A percentile compares a stretch with the other conserved stretches of the same genome.
phyloP scores from a whole-genome alignment of 768 basidiomycete species.

The Phylloporus arenicola region DNA sequence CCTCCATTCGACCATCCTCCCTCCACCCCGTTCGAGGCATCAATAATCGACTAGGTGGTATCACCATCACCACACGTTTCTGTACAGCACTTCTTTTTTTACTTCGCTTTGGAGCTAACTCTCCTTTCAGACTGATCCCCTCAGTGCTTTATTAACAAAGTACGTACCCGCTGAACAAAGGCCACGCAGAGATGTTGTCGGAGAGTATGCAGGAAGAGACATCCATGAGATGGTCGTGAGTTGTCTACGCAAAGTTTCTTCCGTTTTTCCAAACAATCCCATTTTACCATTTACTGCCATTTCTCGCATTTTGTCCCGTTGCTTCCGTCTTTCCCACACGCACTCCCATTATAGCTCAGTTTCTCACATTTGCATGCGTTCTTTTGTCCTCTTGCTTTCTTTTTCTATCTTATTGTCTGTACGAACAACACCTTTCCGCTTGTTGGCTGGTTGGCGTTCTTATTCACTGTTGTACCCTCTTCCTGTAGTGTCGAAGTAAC shows the following conservation, averaged over 20 bases:
- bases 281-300: constrained; percentile 7
- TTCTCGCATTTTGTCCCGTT: constrained; percentile 5
- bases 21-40: constrained; percentile 5
- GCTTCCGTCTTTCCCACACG: constrained; percentile 2
- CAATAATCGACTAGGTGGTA: constrained; percentile 1
- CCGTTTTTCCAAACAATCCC: constrained; percentile 6
- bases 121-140: constrained; percentile 64
- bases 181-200: constrained; percentile 65
- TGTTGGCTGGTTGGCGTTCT: constrained; percentile 7
- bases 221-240: constrained; percentile 78
- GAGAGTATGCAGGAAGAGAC: constrained; percentile 68
- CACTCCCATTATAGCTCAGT: constrained; percentile 18
- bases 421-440: constrained; percentile 10
- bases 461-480: constrained; percentile 20
- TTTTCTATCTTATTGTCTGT: constrained; percentile 21
- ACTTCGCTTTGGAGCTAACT: constrained; percentile 4
- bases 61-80: constrained; percentile 3
- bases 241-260: constrained; percentile 20
- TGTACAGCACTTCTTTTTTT: neutral
- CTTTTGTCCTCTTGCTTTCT: constrained; percentile 17
- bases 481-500: constrained; percentile 17
- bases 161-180: constrained; percentile 76
- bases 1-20: constrained; percentile 2
- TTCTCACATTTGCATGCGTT: constrained; percentile 17
- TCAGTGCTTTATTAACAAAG: constrained; percentile 77